Conservation (phyloP, 768 basidiomycete species). For the Tephrocybe sp. region DNA sequence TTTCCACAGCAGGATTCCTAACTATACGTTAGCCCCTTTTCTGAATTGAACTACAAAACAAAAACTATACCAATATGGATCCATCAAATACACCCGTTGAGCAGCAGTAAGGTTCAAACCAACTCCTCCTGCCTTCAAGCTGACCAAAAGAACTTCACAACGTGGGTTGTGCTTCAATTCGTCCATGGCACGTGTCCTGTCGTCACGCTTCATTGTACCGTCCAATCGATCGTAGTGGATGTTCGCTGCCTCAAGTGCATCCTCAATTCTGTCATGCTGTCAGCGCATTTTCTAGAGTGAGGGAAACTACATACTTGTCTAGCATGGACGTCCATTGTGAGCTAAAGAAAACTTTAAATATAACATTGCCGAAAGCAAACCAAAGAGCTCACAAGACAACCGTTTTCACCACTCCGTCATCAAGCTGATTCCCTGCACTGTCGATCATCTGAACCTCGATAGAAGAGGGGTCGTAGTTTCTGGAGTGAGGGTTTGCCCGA, state of each 20-base stretch:
- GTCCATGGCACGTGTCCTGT: conserved; percentile 89
- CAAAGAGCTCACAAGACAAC: conserved; percentile 82
- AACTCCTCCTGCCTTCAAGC: conserved; percentile 95
- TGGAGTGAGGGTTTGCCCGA: conserved; percentile 78
- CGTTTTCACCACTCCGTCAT: conserved; percentile 78
- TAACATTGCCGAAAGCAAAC: conserved; percentile 5
- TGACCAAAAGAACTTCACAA: conserved; percentile 94
- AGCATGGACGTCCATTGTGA: conserved; percentile 96
- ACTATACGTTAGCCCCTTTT: conserved; percentile 2
- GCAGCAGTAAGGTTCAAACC: conserved; percentile 95
- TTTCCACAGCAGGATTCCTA: conserved; percentile 97
- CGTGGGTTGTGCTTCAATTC: conserved; percentile 84
- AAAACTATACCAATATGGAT: conserved; percentile 84
- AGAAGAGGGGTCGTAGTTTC: conserved; percentile 77
- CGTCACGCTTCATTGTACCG: conserved; percentile 97
- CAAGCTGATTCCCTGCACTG: conserved; percentile 63
- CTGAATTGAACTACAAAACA: neutral
- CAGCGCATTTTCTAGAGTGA: conserved; percentile 2
- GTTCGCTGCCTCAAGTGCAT: conserved; percentile 75
- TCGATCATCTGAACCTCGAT: conserved; percentile 80
- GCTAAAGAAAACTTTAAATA: conserved; percentile 35
- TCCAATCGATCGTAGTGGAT: conserved; percentile 93
- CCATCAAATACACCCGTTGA: conserved; percentile 92
- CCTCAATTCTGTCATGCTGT: conserved; percentile 64
- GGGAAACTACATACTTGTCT: conserved; percentile 61